Base-by-base conservation (phyloP, 1,139 yeast species). In the Debaryomyces singareniensis region DNA sequence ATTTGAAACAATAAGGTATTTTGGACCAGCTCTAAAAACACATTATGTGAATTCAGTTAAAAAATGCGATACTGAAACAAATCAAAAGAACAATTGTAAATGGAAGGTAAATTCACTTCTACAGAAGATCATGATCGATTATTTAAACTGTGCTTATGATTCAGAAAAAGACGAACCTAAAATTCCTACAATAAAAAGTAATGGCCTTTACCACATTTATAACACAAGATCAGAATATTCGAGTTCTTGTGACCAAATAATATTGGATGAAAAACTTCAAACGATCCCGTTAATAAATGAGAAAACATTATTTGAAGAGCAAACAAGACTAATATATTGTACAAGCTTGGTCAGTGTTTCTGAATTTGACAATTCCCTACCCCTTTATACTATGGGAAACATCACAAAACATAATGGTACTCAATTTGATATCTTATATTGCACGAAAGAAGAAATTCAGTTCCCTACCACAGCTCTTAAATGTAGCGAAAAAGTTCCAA, bases 241-340 rank as follows among this genome's bases (percentile, higher is more conserved):
- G 7, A 13, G 12, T 12, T 27, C 28, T 11, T 5, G 14, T 3
- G 20, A 27, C 5, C 27, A 29, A 5, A 12, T 16, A 11, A 14
- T 30, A 20, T 6, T 30, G 11, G 24, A 27, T 16, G 33, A 30
- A 20, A 22, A 15, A 21, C 14, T 23, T 10, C 16, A 21, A 6
- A 27, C 27, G 20, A 30, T 30, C 20, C 33, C 30, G 4, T 15
- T 30, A 14, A 31, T 27, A 7, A 26, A 28, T 21, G 20, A 14
- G 13, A 14, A 27, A 16, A 30, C 33, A 6, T 15, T 25, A 11
- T 28, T 27, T 18, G 33, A 30, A 18, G 20, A 21, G 11, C 13
- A 20, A 15, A 30, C 33, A 2, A 29, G 27, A 7, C 13, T 21
- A 12, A 13, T 28, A 6, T 30, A 27, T 18, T 30, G 30, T 6